These are phyloP conservation scores for Ogataea pilisensis DNA, from an alignment of 805 yeast genomes.

Conservation along the genomic window DNA sequence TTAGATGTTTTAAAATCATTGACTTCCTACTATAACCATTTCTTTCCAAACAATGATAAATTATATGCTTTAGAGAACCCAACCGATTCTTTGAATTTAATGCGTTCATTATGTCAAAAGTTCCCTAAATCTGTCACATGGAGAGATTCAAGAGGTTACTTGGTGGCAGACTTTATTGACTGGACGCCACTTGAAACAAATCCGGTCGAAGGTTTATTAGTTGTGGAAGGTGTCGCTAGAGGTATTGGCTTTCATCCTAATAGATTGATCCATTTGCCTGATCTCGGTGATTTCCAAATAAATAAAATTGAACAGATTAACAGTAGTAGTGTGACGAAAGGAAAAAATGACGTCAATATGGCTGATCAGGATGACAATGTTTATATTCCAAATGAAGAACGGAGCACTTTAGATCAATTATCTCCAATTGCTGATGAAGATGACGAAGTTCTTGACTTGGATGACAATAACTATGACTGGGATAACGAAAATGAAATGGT, in stretches of 20 bases:
- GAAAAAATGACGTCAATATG: conserved; percentile 10
- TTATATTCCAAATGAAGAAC: conserved; percentile 36
- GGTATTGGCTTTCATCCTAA: conserved; percentile 81
- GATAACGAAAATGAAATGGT: conserved; percentile 12
- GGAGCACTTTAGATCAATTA: conserved; percentile 57
- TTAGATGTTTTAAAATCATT: conserved; percentile 62
- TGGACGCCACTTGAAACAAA: conserved; percentile 33
- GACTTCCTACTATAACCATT: conserved; percentile 63
- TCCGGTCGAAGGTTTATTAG: conserved; percentile 38
- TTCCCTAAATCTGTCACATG: conserved; percentile 81
- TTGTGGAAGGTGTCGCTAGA: conserved; percentile 79
- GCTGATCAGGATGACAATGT: conserved; percentile 18
- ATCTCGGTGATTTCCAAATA: conserved; percentile 82
- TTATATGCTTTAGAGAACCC: conserved; percentile 63
- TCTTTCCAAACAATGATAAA: conserved; percentile 77
- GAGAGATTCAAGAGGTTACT: conserved; percentile 91
- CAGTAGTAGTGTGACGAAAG: conserved; percentile 11
- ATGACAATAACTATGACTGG: conserved; percentile 33
- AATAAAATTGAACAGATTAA: conserved; percentile 55
- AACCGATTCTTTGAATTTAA: conserved; percentile 68
- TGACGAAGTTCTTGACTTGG: conserved; percentile 30
- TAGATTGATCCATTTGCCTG: conserved; percentile 81
- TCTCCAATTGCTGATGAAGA: conserved; percentile 49
- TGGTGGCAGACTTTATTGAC: conserved; percentile 64
- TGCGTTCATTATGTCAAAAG: conserved; percentile 77